Percentiles rank a stretch among this genome's conserved stretches.
phyloP scores from a whole-genome alignment of 495 filamentous ascomycete species.

The Lophium mytilinum region DNA sequence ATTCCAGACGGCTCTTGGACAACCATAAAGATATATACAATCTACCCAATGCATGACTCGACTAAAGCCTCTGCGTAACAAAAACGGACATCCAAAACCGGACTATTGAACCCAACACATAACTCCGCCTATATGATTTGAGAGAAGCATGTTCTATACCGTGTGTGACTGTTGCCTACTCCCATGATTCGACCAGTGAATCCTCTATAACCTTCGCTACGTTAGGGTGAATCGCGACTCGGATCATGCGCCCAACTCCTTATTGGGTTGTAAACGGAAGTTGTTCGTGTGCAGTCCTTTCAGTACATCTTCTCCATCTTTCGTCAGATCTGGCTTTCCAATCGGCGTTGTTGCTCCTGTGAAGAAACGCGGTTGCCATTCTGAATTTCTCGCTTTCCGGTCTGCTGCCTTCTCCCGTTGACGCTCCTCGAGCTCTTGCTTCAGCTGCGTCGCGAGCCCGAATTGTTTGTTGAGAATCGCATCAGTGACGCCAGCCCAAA shows the following conservation, averaged over 20 bases:
- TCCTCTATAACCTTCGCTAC: too few species aligned
- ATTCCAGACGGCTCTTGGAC: too few species aligned
- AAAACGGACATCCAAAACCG: too few species aligned
- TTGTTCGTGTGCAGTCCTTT: constrained; percentile 50
- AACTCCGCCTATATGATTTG: too few species aligned
- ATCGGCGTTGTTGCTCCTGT: constrained; percentile 60
- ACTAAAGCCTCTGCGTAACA: too few species aligned
- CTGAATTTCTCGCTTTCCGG: constrained; percentile 52
- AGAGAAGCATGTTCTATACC: too few species aligned
- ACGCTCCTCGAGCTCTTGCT: constrained; percentile 84
- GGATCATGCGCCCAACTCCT: constrained; percentile 21
- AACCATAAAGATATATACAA: too few species aligned
- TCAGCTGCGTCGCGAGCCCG: constrained; percentile 71
- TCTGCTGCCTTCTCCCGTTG: constrained; percentile 80
- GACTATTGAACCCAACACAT: too few species aligned
- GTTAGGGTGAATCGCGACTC: too few species aligned
- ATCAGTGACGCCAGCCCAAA: constrained; percentile 80
- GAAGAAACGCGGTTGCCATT: constrained; percentile 90
- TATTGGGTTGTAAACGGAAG: constrained; percentile 17
- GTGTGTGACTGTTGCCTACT: too few species aligned
- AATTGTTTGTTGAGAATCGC: constrained; percentile 83
- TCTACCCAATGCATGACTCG: too few species aligned
- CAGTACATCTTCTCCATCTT: constrained; percentile 65
- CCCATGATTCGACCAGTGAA: too few species aligned
- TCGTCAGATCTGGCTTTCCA: constrained; percentile 71